Conservation (phyloP, 2,329 filamentous ascomycete species). For the Metarhizium brunneum region DNA sequence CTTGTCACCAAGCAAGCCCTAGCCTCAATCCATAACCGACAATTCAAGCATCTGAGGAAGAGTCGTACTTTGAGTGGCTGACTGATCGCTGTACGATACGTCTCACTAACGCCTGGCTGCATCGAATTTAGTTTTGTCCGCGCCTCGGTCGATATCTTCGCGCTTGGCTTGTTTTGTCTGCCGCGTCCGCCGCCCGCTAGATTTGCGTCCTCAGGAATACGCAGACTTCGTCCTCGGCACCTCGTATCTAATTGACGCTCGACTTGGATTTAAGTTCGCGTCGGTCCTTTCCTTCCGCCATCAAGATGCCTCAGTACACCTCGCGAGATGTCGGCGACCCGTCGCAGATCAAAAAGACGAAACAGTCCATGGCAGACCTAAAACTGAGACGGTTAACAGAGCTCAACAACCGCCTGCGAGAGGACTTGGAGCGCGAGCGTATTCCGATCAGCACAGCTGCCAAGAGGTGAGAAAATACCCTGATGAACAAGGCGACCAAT, state of each 20-base stretch:
- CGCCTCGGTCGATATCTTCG: constrained; percentile 1
- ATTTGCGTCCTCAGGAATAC: constrained; percentile 8
- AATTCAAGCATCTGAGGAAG: not conserved
- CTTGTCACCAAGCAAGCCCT: not conserved
- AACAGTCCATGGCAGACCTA: constrained; percentile 98
- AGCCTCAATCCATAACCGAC: not conserved
- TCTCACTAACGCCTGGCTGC: not conserved
- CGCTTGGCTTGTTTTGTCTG: not conserved
- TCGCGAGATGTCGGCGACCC: constrained; percentile 59
- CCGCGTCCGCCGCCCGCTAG: constrained; percentile 1
- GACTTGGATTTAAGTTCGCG: not conserved
- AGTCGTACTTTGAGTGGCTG: not conserved
- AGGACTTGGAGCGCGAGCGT: constrained; percentile 89
- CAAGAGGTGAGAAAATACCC: constrained; percentile 53
- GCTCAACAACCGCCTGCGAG: constrained; percentile 89
- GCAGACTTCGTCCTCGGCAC: not conserved
- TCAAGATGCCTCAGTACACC: constrained; percentile 56
- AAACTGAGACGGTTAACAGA: constrained; percentile 95
- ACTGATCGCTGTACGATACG: not conserved
- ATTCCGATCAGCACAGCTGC: constrained; percentile 94
- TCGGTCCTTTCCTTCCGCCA: constrained; percentile 9
- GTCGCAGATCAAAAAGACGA: constrained; percentile 76
- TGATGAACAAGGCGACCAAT: constrained; percentile 1
- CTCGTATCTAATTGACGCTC: not conserved
- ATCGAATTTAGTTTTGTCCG: constrained; percentile 5